Base-by-base conservation (phyloP, 1,284 basidiomycete species). In the Peniophora sp. region DNA sequence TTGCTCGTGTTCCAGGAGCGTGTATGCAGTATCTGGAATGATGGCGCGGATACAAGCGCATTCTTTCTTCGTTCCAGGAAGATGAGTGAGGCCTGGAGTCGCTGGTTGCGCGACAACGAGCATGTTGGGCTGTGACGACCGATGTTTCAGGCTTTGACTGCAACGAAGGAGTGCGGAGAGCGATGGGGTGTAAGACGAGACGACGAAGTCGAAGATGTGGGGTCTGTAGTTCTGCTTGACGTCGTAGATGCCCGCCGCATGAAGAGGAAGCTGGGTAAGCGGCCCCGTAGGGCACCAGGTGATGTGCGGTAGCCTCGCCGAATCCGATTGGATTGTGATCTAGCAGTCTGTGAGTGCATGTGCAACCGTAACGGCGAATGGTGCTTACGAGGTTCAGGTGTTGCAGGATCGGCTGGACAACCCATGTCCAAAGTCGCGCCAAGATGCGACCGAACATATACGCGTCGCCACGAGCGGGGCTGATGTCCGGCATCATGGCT, bases 131-230 rank as follows among this genome's bases (percentile, higher is more conserved):
- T 14, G 23, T 3, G 45, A 10, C 2, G 22, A 1, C 35, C 47
- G 19, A 17, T 9, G 16, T 11, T 22, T 38, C 12, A 38, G 10
- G 20, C 25, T 24, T 8, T 35, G 38, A 6, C 23, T 47, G 22
- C 34, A 16, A 11, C 16, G 8, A 39, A 51, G 47, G 38, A 48
- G 38, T 9, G 36, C 20, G n/a, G 24, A 16, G 2, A 64, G 47
- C 0, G 60, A 61, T 3, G 60, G 57, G 8, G 54, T 61, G 49
- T 63, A 64, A 1, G 62, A 64, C 2, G 60, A 61, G 8, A 61
- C 49, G 32, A 57, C 56, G 32, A 53, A 56, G 44, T 63, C 60
- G 3, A 45, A 43, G 9, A 45, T 25, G 1, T 48, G 52, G 2
- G 47, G 46, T 14, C 45, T 22, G 23, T 16, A 9, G 44, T n/a